phyloP scores from a whole-genome alignment of 257 asterid genomes.

The Fraxinus cuspidata region DNA sequence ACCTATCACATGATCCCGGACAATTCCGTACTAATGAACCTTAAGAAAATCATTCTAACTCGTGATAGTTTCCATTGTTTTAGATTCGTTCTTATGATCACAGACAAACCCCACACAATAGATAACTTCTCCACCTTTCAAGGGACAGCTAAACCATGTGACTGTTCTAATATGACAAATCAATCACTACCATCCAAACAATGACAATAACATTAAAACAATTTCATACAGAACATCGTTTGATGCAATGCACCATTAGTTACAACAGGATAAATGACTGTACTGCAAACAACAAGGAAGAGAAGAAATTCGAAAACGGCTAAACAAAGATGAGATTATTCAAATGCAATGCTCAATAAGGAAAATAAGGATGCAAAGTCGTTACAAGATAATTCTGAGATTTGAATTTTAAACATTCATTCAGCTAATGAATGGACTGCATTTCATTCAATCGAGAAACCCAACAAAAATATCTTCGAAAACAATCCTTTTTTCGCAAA shows the following conservation, averaged over 20 bases:
- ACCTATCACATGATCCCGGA: not conserved
- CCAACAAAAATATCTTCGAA: not conserved
- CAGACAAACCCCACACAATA: not conserved
- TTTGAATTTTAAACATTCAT: too few relatives aligned
- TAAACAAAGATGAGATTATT: slow-evolving; percentile 11
- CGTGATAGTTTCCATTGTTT: not conserved
- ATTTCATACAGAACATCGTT: not conserved
- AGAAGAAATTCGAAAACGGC: not conserved
- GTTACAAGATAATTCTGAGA: slow-evolving; percentile 1
- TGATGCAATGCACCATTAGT: not conserved
- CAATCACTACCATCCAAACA: slow-evolving; percentile 1
- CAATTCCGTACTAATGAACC: not conserved
- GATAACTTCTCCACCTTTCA: slow-evolving; percentile 15
- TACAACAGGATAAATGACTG: not conserved
- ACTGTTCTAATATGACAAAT: not conserved
- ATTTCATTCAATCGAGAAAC: not conserved
- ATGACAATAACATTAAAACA: not conserved
- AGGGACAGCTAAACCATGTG: not conserved
- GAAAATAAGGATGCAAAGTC: slow-evolving; percentile 5
- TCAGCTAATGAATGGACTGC: not conserved
- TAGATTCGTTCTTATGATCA: not conserved
- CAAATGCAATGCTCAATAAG: slow-evolving; percentile 17
- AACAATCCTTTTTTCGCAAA: not conserved
- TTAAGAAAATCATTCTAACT: not conserved
- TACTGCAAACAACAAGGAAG: not conserved